Evolutionary conservation across 805 yeast species (phyloP).

Genomic region (Candida boleticola): DNA sequence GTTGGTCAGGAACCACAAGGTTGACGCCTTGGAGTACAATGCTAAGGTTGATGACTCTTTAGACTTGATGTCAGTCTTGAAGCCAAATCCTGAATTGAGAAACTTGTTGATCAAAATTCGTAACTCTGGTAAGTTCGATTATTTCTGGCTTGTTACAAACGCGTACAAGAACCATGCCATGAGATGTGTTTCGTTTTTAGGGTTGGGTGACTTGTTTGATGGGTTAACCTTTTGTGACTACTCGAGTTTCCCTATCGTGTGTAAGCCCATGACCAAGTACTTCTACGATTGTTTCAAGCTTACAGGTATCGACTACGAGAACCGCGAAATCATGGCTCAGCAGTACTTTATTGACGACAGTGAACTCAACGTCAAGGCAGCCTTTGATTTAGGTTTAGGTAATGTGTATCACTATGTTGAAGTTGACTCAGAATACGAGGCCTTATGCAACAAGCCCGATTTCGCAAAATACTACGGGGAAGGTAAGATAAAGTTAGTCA

Average conservation of each 20-base stretch:
- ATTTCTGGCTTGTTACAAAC: conserved; percentile 90
- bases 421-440: conserved; percentile 51
- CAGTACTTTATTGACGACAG: conserved; percentile 85
- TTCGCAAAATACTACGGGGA: conserved; percentile 32
- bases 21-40: conserved; percentile 88
- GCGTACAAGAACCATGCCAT: conserved; percentile 90
- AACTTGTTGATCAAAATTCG: conserved; percentile 48
- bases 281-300: conserved; percentile 63
- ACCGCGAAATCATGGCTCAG: conserved; percentile 40
- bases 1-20: conserved; percentile 61
- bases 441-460: conserved; percentile 25
- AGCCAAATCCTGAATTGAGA: conserved; percentile 58
- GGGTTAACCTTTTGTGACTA: conserved; percentile 95
- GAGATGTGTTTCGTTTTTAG: conserved; percentile 74
- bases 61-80: conserved; percentile 76
- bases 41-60: conserved; percentile 87
- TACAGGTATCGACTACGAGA: conserved; percentile 50
- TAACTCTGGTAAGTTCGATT: conserved; percentile 50
- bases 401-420: conserved; percentile 75
- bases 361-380: conserved; percentile 73
- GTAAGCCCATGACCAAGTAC: conserved; percentile 83
- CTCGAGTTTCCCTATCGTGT: conserved; percentile 60
- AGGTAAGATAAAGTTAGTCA: conserved; percentile 35
- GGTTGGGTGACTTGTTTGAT: conserved; percentile 90
- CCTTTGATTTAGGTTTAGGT: conserved; percentile 68